Evolutionary conservation across 2,329 filamentous ascomycete genomes (phyloP), one percentile per base, ranked within the genome.

Genomic region (Arthroderma sp.): DNA sequence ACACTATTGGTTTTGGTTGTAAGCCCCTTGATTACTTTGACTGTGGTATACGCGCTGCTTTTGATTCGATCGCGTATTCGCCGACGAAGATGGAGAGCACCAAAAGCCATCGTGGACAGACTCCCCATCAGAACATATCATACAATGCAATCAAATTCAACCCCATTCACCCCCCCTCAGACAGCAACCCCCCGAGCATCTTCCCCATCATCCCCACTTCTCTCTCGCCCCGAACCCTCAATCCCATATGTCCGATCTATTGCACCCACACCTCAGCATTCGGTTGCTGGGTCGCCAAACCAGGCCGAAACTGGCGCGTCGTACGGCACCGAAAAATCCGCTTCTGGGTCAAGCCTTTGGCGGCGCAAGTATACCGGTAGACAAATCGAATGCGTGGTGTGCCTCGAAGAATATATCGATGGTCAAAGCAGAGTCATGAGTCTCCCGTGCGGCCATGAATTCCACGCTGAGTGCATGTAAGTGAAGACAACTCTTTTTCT

Each of bases 401-500:
- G 91, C 56, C 69, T 98, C 31, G 91, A 98, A 59, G 91, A 98
- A 60, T 98, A 96, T 58, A 73, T 94, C 22, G 88, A 95, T 62
- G 91, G 91, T 34, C 80, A 95, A 55, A 94, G 87, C 61, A 78
- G 80, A 57, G 89, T 98, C 34, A 98, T 98, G 91, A 93, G 87
- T 59, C 68, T 98, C 48, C 91, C 91, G 6, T 98, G 91, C 65
- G 91, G 91, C 32, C 91, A 98, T 62, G 91, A 98, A 58, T 98
- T 96, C 64, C 91, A 98, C 63, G 89, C 74, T 29, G 87, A 94
- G 60, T 98, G 91, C 87, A 96, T 98, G 87, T 94, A 68, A 82
- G 87, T 83, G 9, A 30, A 11, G 27, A 34, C 10, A 31, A 29
- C 5, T 9, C 11, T 30, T 39, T 8, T 11, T 22, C 8, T 30